Evolutionary conservation across 164 flowering plant genomes (phyloP).

Genomic region (Stephania japonica): DNA sequence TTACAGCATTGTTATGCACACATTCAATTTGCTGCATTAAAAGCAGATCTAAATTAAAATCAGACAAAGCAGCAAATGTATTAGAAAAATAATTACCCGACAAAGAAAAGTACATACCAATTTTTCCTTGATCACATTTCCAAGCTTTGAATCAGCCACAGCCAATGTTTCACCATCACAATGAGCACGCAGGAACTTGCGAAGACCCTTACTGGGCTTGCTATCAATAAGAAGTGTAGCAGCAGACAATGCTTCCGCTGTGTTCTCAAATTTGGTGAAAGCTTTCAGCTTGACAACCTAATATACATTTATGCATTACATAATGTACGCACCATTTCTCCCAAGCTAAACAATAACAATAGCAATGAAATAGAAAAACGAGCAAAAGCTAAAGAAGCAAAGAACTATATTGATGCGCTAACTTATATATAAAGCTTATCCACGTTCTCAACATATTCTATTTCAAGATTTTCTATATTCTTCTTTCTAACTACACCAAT

Average conservation of each 20-base stretch:
- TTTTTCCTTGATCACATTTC: conserved; percentile 80
- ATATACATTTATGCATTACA: not conserved
- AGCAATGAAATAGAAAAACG: not conserved
- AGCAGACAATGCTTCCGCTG: conserved; percentile 72
- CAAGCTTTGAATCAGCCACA: conserved; percentile 89
- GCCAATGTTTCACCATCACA: conserved; percentile 78
- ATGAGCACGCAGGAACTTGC: conserved; percentile 74
- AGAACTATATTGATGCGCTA: not conserved
- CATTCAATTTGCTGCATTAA: conserved; percentile 65
- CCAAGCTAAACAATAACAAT: not conserved
- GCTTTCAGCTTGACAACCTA: conserved; percentile 89
- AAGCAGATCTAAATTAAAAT: not conserved
- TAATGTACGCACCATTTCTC: not conserved
- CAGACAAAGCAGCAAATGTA: not conserved
- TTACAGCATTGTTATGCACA: conserved; percentile 71
- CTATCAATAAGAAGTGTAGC: conserved; percentile 68
- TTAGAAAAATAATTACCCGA: not conserved
- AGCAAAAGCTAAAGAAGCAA: not conserved
- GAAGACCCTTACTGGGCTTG: conserved; percentile 81
- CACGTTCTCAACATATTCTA: not conserved
- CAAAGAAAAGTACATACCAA: conserved; percentile 23
- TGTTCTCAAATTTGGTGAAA: conserved; percentile 88
- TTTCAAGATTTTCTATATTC: not conserved
- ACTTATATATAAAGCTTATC: not conserved
- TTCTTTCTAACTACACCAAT: not conserved